Percentiles rank a stretch among this genome's conserved stretches.
Conservation (phyloP, 2,329 filamentous ascomycete species). For the Fusarium agapanthi region DNA sequence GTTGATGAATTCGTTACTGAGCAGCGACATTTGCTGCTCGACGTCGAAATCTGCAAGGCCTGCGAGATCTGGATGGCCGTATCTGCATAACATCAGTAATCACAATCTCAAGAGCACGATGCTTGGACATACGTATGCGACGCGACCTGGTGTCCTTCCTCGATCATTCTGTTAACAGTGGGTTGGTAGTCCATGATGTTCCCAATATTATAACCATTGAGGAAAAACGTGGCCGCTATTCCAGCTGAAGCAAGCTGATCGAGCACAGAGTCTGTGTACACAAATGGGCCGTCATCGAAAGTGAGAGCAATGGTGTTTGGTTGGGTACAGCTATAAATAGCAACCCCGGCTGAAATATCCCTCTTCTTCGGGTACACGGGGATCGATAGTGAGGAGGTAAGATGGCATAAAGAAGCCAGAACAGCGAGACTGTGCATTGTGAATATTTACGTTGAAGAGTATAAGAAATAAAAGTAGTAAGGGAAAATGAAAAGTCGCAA, state of each 20-base stretch:
- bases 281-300: slow-evolving; percentile 13
- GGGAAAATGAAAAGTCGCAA: accelerated
- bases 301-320: slow-evolving; percentile 12
- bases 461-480: no score
- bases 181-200: slow-evolving; percentile 12
- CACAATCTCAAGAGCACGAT: accelerated
- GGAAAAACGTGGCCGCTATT: slow-evolving; percentile 7
- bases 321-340: slow-evolving; percentile 14
- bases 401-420: background rate
- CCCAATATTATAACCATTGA: slow-evolving; percentile 6
- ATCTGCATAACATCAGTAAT: background rate
- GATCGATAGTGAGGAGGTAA: background rate
- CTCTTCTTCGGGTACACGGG: background rate
- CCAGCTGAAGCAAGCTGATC: slow-evolving; percentile 18
- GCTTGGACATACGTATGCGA: background rate
- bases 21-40: slow-evolving; percentile 14
- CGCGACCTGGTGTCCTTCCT: slow-evolving; percentile 11
- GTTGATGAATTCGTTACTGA: background rate
- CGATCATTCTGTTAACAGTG: slow-evolving; percentile 7
- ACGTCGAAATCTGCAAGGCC: background rate
- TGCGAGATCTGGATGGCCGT: slow-evolving; percentile 10
- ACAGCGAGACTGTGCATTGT: background rate
- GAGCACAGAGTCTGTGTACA: slow-evolving; percentile 13
- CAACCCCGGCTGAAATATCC: background rate
- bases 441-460: accelerated